A percentile compares a stretch with the other conserved stretches of the same genome.
Evolutionary conservation across 78 protist genomes (phyloP).

Genomic region (Ministeria vibrans): DNA sequence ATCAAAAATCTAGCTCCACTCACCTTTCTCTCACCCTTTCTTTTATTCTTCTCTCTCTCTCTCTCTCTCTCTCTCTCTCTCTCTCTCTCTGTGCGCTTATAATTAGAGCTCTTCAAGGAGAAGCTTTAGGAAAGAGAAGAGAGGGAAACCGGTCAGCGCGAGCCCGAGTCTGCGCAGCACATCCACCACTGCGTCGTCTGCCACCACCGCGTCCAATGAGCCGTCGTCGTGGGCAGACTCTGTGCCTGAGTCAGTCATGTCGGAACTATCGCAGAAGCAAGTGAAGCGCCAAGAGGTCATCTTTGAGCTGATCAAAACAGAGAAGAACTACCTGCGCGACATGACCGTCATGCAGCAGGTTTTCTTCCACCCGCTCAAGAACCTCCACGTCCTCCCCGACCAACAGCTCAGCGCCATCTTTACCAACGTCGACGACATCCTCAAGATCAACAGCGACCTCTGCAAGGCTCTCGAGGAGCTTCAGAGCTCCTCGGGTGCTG

Average conservation of each 20-base stretch:
- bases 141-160: too few relatives aligned
- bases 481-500: background rate
- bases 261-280: background rate
- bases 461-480: background rate
- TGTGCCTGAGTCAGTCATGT: background rate
- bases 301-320: background rate
- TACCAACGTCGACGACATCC: background rate
- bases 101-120: too few relatives aligned
- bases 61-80: too few relatives aligned
- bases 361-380: background rate
- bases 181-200: too few relatives aligned
- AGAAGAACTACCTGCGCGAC: background rate
- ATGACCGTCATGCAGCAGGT: background rate
- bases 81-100: too few relatives aligned
- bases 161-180: too few relatives aligned
- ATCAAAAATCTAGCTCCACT: too few relatives aligned
- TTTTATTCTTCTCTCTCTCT: too few relatives aligned
- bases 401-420: background rate
- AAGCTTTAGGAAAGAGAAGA: too few relatives aligned
- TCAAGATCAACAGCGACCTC: background rate
- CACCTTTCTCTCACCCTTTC: too few relatives aligned
- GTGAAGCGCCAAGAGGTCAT: slow-evolving; percentile 4
- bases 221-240: background rate
- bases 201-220: background rate
- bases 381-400: background rate